Evolutionary conservation across 768 basidiomycete species (phyloP).

Genomic region (Leccinum longicurvipes): DNA sequence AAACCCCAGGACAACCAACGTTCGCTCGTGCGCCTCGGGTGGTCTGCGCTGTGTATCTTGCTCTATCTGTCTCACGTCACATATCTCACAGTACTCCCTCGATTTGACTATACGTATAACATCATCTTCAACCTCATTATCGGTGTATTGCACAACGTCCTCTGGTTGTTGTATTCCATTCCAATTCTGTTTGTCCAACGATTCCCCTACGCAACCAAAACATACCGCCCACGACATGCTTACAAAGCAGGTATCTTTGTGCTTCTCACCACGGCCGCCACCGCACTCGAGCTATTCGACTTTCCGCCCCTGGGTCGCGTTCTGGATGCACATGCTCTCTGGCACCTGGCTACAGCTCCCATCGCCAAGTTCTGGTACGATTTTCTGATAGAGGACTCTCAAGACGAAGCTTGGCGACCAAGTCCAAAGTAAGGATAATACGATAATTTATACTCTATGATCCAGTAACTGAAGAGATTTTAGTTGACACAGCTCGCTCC

Average conservation of each 20-base stretch:
- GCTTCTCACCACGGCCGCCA: slow-evolving; percentile 67
- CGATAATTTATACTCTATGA: not conserved
- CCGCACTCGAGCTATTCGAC: slow-evolving; percentile 83
- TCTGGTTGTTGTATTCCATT: slow-evolving; percentile 78
- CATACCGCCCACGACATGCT: slow-evolving; percentile 57
- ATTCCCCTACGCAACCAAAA: slow-evolving; percentile 51
- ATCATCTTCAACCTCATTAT: slow-evolving; percentile 77
- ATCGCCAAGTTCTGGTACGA: slow-evolving; percentile 80
- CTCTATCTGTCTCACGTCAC: slow-evolving; percentile 68
- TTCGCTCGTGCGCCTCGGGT: slow-evolving; percentile 27
- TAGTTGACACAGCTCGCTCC: slow-evolving; percentile 14
- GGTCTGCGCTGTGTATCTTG: slow-evolving; percentile 53
- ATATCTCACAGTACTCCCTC: slow-evolving; percentile 71
- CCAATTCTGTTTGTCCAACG: slow-evolving; percentile 47
- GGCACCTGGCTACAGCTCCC: slow-evolving; percentile 85
- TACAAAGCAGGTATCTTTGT: slow-evolving; percentile 60
- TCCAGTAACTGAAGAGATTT: slow-evolving; percentile 7
- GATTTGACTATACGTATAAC: slow-evolving; percentile 94
- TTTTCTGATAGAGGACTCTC: slow-evolving; percentile 74
- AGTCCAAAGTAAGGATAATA: slow-evolving; percentile 29
- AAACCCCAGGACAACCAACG: slow-evolving; percentile 24
- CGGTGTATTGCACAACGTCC: slow-evolving; percentile 72
- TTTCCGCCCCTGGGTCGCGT: slow-evolving; percentile 76
- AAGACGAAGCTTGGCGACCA: slow-evolving; percentile 64
- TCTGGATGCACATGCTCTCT: slow-evolving; percentile 89